phyloP scores from a whole-genome alignment of 768 basidiomycete genomes.

The Mycena capillaripes region DNA sequence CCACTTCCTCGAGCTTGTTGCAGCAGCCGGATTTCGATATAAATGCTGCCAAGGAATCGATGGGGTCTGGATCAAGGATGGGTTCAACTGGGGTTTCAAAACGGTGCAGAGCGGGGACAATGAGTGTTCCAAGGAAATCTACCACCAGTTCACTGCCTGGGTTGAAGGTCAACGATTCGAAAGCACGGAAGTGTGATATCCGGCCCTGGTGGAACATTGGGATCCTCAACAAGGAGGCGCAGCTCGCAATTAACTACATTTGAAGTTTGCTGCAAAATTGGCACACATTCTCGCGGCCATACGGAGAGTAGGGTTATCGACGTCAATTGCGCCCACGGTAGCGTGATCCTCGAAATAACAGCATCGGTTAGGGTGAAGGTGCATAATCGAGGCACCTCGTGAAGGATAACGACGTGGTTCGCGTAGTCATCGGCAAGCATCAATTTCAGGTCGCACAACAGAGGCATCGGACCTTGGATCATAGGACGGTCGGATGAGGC shows the following conservation, averaged over 20 bases:
- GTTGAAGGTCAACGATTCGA: too few species aligned
- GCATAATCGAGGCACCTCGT: not conserved
- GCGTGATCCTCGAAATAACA: not conserved
- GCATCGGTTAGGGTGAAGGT: not conserved
- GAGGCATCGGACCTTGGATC: not conserved
- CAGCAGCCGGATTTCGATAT: too few species aligned
- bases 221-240: not conserved
- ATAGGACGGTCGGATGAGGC: too few species aligned
- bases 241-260: not conserved
- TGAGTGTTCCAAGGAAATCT: too few species aligned
- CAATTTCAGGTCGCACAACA: not conserved
- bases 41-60: not conserved
- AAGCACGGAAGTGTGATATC: too few species aligned
- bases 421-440: not conserved
- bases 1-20: not conserved
- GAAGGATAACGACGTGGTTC: not conserved
- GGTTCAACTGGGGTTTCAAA: not conserved
- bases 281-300: not conserved
- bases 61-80: not conserved
- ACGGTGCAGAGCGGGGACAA: too few species aligned
- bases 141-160: too few species aligned
- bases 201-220: not conserved
- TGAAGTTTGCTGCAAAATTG: not conserved
- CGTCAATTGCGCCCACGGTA: not conserved
- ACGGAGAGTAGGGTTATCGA: not conserved